Evolutionary conservation across 148 eudicot genomes (phyloP).

Genomic region (Talinum fruticosum): DNA sequence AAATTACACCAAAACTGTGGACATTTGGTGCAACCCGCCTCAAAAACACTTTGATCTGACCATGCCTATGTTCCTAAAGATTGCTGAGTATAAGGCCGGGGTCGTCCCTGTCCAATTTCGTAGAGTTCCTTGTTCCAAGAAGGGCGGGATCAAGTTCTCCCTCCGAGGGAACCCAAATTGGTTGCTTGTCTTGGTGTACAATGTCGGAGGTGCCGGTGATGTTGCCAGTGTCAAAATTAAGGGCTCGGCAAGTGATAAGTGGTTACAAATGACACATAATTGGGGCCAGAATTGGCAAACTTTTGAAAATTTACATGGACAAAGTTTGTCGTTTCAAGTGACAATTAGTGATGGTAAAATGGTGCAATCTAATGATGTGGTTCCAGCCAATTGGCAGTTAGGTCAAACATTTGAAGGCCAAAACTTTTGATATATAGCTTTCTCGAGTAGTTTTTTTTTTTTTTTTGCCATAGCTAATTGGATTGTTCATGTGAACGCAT

Average conservation of each 20-base stretch:
- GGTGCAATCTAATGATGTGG: neutral
- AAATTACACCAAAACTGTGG: neutral
- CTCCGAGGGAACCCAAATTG: neutral
- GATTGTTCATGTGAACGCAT: too few species aligned
- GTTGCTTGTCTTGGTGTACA: slow-evolving; percentile 2
- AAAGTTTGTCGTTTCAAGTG: neutral
- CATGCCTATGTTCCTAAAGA: neutral
- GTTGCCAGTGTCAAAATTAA: neutral
- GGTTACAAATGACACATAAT: neutral
- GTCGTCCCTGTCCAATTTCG: neutral
- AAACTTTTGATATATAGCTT: neutral
- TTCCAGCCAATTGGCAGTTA: neutral
- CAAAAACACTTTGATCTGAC: neutral
- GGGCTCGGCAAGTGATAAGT: neutral
- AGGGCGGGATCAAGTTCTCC: neutral
- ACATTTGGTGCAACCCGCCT: slow-evolving; percentile 1
- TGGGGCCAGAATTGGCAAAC: slow-evolving; percentile 1
- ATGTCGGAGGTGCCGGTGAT: neutral
- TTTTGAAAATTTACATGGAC: neutral
- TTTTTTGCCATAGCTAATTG: too few species aligned
- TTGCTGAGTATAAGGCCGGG: neutral
- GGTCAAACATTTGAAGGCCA: neutral
- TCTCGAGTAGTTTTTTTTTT: neutral
- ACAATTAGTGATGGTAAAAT: neutral
- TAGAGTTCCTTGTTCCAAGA: neutral